Evolutionary conservation across 2,329 filamentous ascomycete species (phyloP), one percentile per base, ranked within the genome.

Genomic region (Albifimbria verrucaria): DNA sequence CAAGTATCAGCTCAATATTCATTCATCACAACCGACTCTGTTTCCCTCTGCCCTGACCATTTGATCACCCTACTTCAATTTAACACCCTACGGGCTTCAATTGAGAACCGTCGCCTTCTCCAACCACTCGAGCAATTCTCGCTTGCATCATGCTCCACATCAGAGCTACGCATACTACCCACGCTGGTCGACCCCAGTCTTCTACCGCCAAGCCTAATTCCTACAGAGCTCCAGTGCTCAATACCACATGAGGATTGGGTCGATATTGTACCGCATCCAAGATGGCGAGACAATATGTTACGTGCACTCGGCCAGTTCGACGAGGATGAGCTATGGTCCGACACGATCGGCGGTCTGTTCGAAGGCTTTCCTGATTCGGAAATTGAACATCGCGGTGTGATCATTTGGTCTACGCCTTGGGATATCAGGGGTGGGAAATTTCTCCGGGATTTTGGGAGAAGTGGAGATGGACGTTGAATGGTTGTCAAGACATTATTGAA

Each of bases 331-430:
- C 62, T 77, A 12, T 76, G 73, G 69, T 61, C 65, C 11, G 75
- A 77, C 61, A 66, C 64, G 36, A 65, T 74, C 50, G 73, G 73
- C 2, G 73, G 72, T 1, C 56, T 77, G 20, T 77, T 65, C 56
- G 72, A 77, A 55, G 72, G 73, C 7, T 75, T 72, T 54, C 72
- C 72, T 2, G 71, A 72, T 48, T 65, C 71, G 32, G 73, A 76
- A 58, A 54, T 76, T 36, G 65, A 70, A 59, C 61, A 64, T 26
- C 65, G 69, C 17, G 72, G 74, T 23, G 61, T 77, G 3, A 65
- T 77, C 53, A 73, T 69, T 9, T 78, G 75, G 75, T 64, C 59
- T 2, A 62, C 63, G 2, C 60, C 59, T 0, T 63, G 61, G 53
- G 52, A 61, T 50, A 50, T 58, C 1, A 58, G 51, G 1, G 59